These are phyloP conservation scores for Tylopilus felleus DNA, from an alignment of 768 basidiomycete species.

Conservation along the genomic window DNA sequence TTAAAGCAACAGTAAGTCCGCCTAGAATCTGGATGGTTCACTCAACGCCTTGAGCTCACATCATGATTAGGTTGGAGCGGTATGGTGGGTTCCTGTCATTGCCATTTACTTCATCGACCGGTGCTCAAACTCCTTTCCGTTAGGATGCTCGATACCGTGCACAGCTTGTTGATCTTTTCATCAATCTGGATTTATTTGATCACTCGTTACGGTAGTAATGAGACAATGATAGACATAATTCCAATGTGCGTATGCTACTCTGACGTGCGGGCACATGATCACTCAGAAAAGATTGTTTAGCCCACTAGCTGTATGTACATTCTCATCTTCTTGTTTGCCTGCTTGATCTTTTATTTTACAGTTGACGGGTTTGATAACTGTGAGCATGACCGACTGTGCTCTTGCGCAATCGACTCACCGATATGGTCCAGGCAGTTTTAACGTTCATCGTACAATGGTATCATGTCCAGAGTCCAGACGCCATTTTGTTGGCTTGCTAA, in stretches of 20 bases:
- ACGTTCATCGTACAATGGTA: slow-evolving; percentile 53
- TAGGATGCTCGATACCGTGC: slow-evolving; percentile 38
- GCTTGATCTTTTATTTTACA: slow-evolving; percentile 3
- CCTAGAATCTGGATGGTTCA: no score
- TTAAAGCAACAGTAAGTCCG: slow-evolving; percentile 26
- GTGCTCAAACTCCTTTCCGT: neutral
- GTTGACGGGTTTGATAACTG: slow-evolving; percentile 33
- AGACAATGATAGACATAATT: slow-evolving; percentile 38
- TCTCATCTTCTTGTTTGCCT: neutral
- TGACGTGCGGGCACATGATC: neutral
- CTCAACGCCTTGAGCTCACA: neutral
- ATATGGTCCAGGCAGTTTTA: slow-evolving; percentile 40
- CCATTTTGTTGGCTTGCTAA: neutral
- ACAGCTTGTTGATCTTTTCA: slow-evolving; percentile 39
- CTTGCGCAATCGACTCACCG: neutral
- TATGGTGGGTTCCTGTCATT: slow-evolving; percentile 21
- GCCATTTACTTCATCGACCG: neutral
- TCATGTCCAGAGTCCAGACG: neutral
- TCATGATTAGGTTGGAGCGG: slow-evolving; percentile 21
- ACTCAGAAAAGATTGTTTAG: slow-evolving; percentile 6
- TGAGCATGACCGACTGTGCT: slow-evolving; percentile 2
- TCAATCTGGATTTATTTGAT: slow-evolving; percentile 47
- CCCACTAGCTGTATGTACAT: slow-evolving; percentile 26
- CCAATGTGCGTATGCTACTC: slow-evolving; percentile 36
- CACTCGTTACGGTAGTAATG: slow-evolving; percentile 39